Evolutionary conservation across 257 asterid genomes (phyloP).

Genomic region (Prunella vulgaris): DNA sequence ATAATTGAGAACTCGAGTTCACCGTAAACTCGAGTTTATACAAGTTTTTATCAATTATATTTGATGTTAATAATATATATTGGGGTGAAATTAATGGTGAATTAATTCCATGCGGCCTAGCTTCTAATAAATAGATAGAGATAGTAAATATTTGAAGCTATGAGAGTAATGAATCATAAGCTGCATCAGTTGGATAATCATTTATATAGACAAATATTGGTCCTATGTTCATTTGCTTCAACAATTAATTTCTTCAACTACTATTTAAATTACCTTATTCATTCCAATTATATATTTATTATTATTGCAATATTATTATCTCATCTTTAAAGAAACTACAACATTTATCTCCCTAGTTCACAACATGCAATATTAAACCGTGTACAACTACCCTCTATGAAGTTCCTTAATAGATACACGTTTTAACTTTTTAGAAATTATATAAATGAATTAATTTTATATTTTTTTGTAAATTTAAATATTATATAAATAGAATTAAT

Average conservation of each 20-base stretch:
- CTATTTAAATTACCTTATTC: not conserved
- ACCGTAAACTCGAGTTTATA: no score
- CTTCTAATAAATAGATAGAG: constrained; percentile 4
- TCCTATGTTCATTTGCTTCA: not conserved
- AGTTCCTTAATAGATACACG: no score
- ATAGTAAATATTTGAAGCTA: constrained; percentile 10
- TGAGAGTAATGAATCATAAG: not conserved
- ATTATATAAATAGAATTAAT: no score
- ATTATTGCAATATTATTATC: no score
- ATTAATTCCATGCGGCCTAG: constrained; percentile 6
- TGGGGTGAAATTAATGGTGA: not conserved
- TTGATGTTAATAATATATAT: no score
- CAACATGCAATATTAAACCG: not conserved
- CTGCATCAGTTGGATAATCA: not conserved
- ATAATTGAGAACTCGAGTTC: no score
- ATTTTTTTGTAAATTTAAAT: no score
- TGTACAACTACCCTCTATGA: not conserved
- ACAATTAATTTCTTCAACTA: not conserved
- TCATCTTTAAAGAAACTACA: constrained; percentile 6
- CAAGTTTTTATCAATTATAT: no score
- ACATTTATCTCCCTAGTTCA: not conserved
- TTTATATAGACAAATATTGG: no score
- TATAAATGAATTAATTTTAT: no score
- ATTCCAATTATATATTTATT: no score
- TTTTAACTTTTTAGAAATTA: no score